phyloP scores from a whole-genome alignment of 176 grass and related monocot genomes.

The Ampelocalamus luodianensis region DNA sequence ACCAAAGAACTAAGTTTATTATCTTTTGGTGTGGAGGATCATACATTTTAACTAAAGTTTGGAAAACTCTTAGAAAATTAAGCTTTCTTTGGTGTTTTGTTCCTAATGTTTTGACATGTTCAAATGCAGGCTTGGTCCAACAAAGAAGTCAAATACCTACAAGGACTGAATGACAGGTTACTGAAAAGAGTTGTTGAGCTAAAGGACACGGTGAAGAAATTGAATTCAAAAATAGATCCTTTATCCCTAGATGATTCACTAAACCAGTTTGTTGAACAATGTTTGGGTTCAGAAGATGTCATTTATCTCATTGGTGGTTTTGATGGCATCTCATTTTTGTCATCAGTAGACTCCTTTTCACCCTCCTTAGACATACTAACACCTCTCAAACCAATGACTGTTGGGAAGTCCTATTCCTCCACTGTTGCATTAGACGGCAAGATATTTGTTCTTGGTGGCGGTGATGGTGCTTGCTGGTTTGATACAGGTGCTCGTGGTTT shows the following conservation, averaged over 20 bases:
- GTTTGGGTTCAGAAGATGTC: conserved; percentile 70
- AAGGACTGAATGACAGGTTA: conserved; percentile 51
- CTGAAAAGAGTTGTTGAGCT: conserved; percentile 54
- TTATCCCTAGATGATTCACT: conserved; percentile 63
- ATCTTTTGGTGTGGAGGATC: neutral
- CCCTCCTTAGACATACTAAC: conserved; percentile 76
- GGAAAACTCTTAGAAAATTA: neutral
- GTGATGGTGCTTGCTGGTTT: conserved; percentile 71
- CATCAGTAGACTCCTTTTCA: conserved; percentile 71
- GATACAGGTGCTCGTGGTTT: conserved; percentile 61
- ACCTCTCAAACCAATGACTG: conserved; percentile 63
- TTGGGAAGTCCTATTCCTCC: conserved; percentile 61
- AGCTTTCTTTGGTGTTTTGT: conserved; percentile 14
- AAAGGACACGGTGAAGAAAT: conserved; percentile 47
- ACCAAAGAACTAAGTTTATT: neutral
- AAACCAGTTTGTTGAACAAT: conserved; percentile 69
- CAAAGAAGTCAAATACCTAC: conserved; percentile 48
- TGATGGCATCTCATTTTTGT: conserved; percentile 61
- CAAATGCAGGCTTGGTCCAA: conserved; percentile 54
- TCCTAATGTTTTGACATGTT: conserved; percentile 29
- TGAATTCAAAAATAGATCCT: conserved; percentile 66
- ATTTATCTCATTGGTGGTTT: conserved; percentile 82
- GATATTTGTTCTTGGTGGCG: conserved; percentile 80
- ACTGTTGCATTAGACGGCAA: conserved; percentile 69
- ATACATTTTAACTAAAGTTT: neutral